phyloP scores from a whole-genome alignment of 2,329 filamentous ascomycete genomes.

The Lasiodiplodia citricola region DNA sequence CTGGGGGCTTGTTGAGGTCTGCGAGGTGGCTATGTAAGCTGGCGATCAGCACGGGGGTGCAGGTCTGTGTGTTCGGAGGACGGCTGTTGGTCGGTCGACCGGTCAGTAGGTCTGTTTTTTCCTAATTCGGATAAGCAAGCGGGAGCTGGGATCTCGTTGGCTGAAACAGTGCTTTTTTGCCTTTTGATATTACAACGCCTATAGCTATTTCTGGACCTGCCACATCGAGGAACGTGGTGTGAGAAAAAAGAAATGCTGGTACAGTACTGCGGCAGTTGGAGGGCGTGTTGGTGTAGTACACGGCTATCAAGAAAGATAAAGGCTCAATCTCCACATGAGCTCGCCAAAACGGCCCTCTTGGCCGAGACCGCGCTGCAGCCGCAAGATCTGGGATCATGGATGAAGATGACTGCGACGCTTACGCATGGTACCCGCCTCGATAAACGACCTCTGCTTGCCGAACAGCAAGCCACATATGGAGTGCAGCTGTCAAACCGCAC shows the following conservation, averaged over 20 bases:
- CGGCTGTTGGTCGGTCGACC: background rate
- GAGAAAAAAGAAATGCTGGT: background rate
- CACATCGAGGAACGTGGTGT: background rate
- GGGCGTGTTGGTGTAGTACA: background rate
- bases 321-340: background rate
- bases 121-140: background rate
- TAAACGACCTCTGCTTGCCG: background rate
- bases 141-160: background rate
- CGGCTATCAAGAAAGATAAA: background rate
- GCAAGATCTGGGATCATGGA: slow-evolving; percentile 15
- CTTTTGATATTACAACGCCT: background rate
- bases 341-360: background rate
- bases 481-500: slow-evolving; percentile 10
- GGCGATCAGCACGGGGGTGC: background rate
- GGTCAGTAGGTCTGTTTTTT: background rate
- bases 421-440: background rate
- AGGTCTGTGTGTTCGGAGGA: slow-evolving; percentile 4
- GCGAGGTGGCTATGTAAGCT: background rate
- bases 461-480: background rate
- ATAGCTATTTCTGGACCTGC: background rate
- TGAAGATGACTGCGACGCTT: slow-evolving; percentile 3
- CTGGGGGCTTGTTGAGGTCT: slow-evolving; percentile 6
- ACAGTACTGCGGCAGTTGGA: background rate
- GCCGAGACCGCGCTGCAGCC: background rate
- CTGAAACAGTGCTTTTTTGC: background rate